Evolutionary conservation across 176 grass and related monocot species (phyloP).

Genomic region (Aegilops tauschii): DNA sequence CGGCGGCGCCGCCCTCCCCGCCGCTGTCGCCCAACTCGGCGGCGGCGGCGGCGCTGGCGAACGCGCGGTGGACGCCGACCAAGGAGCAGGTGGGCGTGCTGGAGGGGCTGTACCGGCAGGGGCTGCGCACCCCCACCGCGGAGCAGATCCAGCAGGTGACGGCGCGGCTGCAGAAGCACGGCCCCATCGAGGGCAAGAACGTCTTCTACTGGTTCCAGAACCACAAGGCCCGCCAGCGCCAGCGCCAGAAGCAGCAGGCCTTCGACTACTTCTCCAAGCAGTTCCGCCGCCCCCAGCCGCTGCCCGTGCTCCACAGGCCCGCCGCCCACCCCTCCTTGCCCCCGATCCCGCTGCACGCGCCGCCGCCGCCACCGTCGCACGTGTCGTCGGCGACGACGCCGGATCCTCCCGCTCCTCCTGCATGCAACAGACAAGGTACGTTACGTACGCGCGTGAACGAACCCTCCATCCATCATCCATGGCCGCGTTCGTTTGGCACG

Average conservation of each 20-base stretch:
- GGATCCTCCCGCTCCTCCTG: background rate
- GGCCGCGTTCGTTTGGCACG: background rate
- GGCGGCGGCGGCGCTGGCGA: background rate
- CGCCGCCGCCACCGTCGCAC: background rate
- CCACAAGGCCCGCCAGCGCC: slow-evolving; percentile 94
- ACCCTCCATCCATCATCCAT: background rate
- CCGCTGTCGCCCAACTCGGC: slow-evolving; percentile 20
- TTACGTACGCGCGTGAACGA: background rate
- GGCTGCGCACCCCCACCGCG: slow-evolving; percentile 59
- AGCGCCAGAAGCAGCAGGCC: slow-evolving; percentile 74
- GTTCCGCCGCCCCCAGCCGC: slow-evolving; percentile 44
- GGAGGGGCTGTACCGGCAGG: slow-evolving; percentile 68
- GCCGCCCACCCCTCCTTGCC: background rate
- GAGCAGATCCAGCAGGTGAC: slow-evolving; percentile 90
- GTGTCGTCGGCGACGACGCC: background rate
- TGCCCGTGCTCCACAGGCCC: slow-evolving; percentile 4
- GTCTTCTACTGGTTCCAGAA: slow-evolving; percentile 99
- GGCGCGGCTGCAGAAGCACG: slow-evolving; percentile 53
- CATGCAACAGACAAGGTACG: slow-evolving; percentile 22
- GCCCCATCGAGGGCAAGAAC: slow-evolving; percentile 93
- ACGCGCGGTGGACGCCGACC: slow-evolving; percentile 72
- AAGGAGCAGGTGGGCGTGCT: slow-evolving; percentile 84
- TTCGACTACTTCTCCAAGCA: slow-evolving; percentile 73
- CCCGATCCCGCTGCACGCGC: background rate
- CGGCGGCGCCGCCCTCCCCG: background rate